These are phyloP conservation scores for Brettanomyces anomalus DNA, from an alignment of 805 yeast genomes.

Conservation along the genomic window DNA sequence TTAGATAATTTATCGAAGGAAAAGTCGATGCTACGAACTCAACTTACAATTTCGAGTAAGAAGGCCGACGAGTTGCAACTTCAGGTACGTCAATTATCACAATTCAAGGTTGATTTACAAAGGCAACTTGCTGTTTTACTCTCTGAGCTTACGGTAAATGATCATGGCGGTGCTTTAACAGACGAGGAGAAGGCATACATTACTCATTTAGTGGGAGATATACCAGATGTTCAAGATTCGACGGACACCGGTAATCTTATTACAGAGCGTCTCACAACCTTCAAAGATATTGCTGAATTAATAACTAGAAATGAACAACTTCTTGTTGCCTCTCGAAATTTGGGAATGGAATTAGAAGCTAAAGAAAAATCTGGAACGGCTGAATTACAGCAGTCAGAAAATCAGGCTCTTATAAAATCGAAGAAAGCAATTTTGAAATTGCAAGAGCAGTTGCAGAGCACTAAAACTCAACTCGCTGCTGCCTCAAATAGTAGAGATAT, in stretches of 20 bases:
- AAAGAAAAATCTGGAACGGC: slow-evolving; percentile 48
- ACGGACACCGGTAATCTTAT: slow-evolving; percentile 69
- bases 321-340: slow-evolving; percentile 54
- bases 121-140: slow-evolving; percentile 73
- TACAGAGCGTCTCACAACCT: slow-evolving; percentile 63
- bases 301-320: slow-evolving; percentile 70
- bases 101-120: slow-evolving; percentile 64
- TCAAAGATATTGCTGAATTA: slow-evolving; percentile 57
- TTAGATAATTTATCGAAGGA: slow-evolving; percentile 47
- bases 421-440: slow-evolving; percentile 57
- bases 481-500: slow-evolving; percentile 63
- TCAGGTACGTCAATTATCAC: slow-evolving; percentile 40
- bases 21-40: slow-evolving; percentile 13
- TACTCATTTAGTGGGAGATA: slow-evolving; percentile 35
- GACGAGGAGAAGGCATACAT: slow-evolving; percentile 58
- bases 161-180: slow-evolving; percentile 44
- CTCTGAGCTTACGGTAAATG: slow-evolving; percentile 52
- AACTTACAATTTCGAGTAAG: slow-evolving; percentile 17
- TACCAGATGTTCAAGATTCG: slow-evolving; percentile 15
- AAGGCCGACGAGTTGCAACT: slow-evolving; percentile 34
- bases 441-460: slow-evolving; percentile 46
- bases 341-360: slow-evolving; percentile 63
- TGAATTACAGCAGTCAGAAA: slow-evolving; percentile 33
- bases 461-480: slow-evolving; percentile 44
- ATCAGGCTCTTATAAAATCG: slow-evolving; percentile 31